Conservation (phyloP, 352 stramenopile species). For the Globisporangium carolinianum region DNA sequence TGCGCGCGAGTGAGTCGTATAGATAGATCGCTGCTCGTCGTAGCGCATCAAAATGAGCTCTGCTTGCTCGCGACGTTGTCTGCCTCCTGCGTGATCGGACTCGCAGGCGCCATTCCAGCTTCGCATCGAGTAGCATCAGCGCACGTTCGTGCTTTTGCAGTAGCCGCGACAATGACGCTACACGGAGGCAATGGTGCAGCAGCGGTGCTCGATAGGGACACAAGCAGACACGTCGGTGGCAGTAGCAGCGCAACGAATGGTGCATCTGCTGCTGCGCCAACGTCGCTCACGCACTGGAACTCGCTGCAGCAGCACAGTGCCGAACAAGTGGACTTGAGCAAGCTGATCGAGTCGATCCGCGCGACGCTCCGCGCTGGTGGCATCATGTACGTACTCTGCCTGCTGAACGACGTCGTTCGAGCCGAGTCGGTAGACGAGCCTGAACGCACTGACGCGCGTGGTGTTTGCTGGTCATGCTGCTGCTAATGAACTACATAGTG, state of each 20-base stretch:
- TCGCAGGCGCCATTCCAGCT: background rate
- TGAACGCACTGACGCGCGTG: too few species aligned
- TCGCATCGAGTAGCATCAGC: background rate
- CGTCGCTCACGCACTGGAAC: constrained; percentile 72
- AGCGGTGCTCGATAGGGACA: background rate
- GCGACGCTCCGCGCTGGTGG: constrained; percentile 31
- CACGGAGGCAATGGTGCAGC: background rate
- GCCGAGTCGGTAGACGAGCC: too few species aligned
- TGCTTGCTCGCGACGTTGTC: too few species aligned
- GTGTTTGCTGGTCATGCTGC: background rate
- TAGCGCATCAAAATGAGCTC: too few species aligned
- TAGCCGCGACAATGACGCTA: background rate
- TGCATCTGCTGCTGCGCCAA: constrained; percentile 8
- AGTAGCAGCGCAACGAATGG: background rate
- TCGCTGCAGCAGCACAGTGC: constrained; percentile 55
- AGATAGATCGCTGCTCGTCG: too few species aligned
- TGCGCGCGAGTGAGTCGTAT: too few species aligned
- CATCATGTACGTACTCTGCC: constrained; percentile 30
- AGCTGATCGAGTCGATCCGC: constrained; percentile 36
- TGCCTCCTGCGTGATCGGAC: too few species aligned
- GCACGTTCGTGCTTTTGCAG: background rate
- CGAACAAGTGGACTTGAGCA: constrained; percentile 44
- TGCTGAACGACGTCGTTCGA: background rate
- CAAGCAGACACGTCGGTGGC: background rate
- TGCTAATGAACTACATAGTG: constrained; percentile 12